Base-by-base conservation (phyloP, 345 rosid species). In the Turnera subulata region DNA sequence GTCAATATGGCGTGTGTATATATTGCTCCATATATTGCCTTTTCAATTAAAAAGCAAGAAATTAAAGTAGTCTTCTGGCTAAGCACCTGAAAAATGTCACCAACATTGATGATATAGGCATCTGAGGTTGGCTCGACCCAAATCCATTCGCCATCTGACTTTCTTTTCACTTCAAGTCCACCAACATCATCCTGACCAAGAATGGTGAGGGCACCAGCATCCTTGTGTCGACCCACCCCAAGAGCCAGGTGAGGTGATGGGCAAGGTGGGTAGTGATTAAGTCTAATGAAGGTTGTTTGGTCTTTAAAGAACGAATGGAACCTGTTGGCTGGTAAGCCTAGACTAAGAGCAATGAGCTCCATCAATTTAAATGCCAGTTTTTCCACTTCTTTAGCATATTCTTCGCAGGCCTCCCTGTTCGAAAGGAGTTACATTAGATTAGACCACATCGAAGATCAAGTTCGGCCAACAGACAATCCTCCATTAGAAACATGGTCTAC, bases 191-290 rank as follows among this genome's bases (percentile, higher is more conserved):
- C 98, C 57, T 91, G 92, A 21, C 83, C 78, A 22, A 88, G 76
- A 16, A 88, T 74, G 1, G 96, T 88, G 25, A 88, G 55, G 59
- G 87, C 89, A 18, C 83, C 84, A 1, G 66, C 80, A 48, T 91
- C 98, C 72, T 84, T 84, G 79, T 91, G 98, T 1, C 81, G 77
- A 11, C 98, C 96, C 13, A 88, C 85, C 2, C 98, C 96, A 8
- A 88, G 85, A 38, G 95, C 92, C 47, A 91, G 77, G 23, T 81
- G 71, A 8, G 96, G 95, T 42, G 55, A 57, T 6, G 93, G 95
- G 61, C 98, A 91, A 5, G 98, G 78, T 48, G 96, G 95, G 55
- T 85, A 88, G 77, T 77, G 80, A 51, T 86, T 86, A 32, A 86
- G 71, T 67, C 98, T 66, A 23, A 64, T 40, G 42, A 73, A 64